Evolutionary conservation across 805 yeast species (phyloP), one percentile per base, ranked within the genome.

Genomic region (Pichia eremophila): DNA sequence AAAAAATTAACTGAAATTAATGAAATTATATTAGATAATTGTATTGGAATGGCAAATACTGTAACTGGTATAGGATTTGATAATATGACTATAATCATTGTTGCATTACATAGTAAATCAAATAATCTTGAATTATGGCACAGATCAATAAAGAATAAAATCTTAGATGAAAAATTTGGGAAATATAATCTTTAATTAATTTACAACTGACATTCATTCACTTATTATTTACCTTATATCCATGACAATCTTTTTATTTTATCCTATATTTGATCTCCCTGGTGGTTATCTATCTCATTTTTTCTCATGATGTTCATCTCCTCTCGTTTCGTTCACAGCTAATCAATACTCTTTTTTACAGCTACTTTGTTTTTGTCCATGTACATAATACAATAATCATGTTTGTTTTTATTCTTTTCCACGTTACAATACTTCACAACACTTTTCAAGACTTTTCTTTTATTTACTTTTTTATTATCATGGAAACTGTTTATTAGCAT

Each of bases 41-140:
- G 88, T 48, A 73, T 85, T 45, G 72, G 78, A 8, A 77, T 79
- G 75, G 90, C 91, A 1, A 77, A 82, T 54, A 79, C 83, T 35
- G 71, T 75, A 31, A 85, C 91, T 0, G 93, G 93, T 2, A 76
- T 83, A 27, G 95, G 95, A 1, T 84, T 82, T 56, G 95, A 85
- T 61, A 85, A 85, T 58, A 85, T 85, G 91, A 83, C 90, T 0
- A 67, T 83, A 18, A 72, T 82, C n/a, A 74, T 85, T 7, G 72
- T 84, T 9, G 84, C 84, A 1, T 59, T 82, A 36, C 86, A 83
- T 57, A 69, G 70, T 34, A 59, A 49, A 22, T 43, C 44, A 11
- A 43, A 46, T 5, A 55, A 48, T 1, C 57, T 82, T 39, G 75
- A 75, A 22, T 72, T 71, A 18, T 84, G 93, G 93, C 74, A 79